phyloP scores from a whole-genome alignment of 1,284 basidiomycete genomes.

The Malassezia equina region DNA sequence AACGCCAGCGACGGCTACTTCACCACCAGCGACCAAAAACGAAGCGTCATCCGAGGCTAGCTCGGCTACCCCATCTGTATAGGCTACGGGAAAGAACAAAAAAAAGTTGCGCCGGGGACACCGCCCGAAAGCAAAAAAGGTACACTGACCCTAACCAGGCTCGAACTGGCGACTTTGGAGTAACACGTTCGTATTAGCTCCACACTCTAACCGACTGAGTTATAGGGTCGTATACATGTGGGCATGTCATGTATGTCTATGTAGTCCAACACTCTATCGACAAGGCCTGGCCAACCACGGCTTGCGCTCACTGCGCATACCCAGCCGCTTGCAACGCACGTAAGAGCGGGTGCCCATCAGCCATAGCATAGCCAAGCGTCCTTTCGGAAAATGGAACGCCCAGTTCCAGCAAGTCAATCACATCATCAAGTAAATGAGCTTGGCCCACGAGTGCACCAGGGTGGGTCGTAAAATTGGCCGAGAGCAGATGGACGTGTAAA shows the following conservation, averaged over 20 bases:
- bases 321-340: conserved; percentile 47
- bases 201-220: conserved; percentile 24
- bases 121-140: neutral
- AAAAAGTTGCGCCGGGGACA: neutral
- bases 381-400: conserved; percentile 58
- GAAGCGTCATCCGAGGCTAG: neutral
- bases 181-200: conserved; percentile 19
- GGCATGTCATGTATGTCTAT: neutral
- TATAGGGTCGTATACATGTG: conserved; percentile 10
- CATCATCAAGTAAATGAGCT: conserved; percentile 82
- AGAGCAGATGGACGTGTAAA: conserved; percentile 87
- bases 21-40: too few species aligned
- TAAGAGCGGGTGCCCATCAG: conserved; percentile 67
- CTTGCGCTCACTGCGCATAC: neutral
- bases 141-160: conserved; percentile 18
- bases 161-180: conserved; percentile 23
- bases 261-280: too few species aligned
- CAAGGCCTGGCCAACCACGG: too few species aligned
- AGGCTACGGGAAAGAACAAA: neutral
- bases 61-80: neutral
- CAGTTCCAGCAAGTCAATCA: conserved; percentile 61
- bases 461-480: conserved; percentile 42
- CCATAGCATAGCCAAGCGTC: conserved; percentile 72
- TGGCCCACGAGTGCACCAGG: conserved; percentile 61
- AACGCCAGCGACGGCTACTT: neutral